These are phyloP conservation scores for Taiwanofungus camphoratus DNA, from an alignment of 1,284 basidiomycete species.

Conservation along the genomic window DNA sequence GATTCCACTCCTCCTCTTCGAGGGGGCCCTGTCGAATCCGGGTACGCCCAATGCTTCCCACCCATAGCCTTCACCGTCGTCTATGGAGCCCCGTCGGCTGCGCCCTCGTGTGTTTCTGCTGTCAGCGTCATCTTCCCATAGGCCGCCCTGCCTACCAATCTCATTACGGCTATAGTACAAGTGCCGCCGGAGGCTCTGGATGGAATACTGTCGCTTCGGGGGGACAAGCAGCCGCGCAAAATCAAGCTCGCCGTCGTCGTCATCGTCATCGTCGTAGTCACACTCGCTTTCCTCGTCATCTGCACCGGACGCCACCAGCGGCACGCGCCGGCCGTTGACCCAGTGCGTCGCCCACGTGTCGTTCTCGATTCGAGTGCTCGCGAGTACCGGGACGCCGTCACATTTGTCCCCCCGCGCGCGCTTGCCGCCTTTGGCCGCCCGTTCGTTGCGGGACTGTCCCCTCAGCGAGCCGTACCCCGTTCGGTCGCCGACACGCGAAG, in stretches of 20 bases:
- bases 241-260: conserved; percentile 60
- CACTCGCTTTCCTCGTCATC: conserved; percentile 23
- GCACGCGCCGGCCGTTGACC: conserved; percentile 21
- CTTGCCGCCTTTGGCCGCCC: conserved; percentile 6
- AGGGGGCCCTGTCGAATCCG: conserved; percentile 19
- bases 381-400: conserved; percentile 34
- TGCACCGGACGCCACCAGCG: conserved; percentile 4
- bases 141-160: conserved; percentile 8
- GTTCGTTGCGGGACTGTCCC: conserved; percentile 1
- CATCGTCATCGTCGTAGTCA: conserved; percentile 37
- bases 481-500: conserved; percentile 28
- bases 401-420: conserved; percentile 11
- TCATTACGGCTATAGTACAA: conserved; percentile 32
- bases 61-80: conserved; percentile 18
- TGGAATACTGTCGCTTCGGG: conserved; percentile 64
- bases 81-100: conserved; percentile 18
- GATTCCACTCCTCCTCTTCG: conserved; percentile 21
- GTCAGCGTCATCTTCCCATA: conserved; percentile 21
- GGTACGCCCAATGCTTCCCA: conserved; percentile 16
- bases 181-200: conserved; percentile 57
- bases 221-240: conserved; percentile 64
- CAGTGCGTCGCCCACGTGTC: conserved; percentile 31
- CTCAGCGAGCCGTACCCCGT: conserved; percentile 9
- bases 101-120: conserved; percentile 11
- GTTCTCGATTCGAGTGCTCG: conserved; percentile 35